These are phyloP conservation scores for Emmonsiellopsis sp. DNA, from an alignment of 2,329 filamentous ascomycete genomes.

Conservation along the genomic window DNA sequence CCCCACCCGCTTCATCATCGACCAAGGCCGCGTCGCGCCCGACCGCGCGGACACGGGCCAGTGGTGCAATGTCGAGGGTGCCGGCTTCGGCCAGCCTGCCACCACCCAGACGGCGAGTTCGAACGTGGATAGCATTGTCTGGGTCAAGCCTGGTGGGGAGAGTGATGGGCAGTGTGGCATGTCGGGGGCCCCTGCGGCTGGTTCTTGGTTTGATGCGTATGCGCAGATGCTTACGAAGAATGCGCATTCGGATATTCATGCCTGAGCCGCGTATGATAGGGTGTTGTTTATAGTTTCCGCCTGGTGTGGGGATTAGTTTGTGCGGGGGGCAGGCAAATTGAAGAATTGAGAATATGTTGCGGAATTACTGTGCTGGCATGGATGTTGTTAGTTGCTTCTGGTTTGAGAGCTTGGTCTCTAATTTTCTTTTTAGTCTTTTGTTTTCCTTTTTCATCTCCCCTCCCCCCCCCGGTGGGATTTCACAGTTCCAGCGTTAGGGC, in stretches of 20 bases:
- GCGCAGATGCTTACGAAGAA: conserved; percentile 26
- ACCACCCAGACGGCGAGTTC: conserved; percentile 51
- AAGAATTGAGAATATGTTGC: too few species aligned
- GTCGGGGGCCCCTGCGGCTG: conserved; percentile 55
- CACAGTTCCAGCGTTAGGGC: too few species aligned
- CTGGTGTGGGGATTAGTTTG: not conserved
- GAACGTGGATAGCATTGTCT: conserved; percentile 57
- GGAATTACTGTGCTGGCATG: too few species aligned
- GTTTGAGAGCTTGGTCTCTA: too few species aligned
- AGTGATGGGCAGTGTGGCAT: conserved; percentile 46
- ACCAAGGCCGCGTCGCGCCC: conserved; percentile 55
- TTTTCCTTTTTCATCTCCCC: too few species aligned
- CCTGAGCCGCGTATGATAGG: not conserved
- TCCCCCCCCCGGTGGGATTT: too few species aligned
- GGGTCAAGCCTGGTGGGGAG: conserved; percentile 59
- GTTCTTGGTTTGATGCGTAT: conserved; percentile 53
- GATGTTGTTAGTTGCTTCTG: too few species aligned
- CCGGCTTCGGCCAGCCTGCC: conserved; percentile 57
- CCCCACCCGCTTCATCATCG: conserved; percentile 47
- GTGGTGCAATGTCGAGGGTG: conserved; percentile 58
- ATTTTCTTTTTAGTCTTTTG: too few species aligned
- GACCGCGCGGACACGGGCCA: conserved; percentile 46
- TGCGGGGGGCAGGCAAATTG: too few species aligned
- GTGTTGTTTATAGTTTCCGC: not conserved
- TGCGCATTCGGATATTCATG: conserved; percentile 9